Evolutionary conservation across 331 rosid species (phyloP), one percentile per base, ranked within the genome.

Genomic region (Malus hybrid): DNA sequence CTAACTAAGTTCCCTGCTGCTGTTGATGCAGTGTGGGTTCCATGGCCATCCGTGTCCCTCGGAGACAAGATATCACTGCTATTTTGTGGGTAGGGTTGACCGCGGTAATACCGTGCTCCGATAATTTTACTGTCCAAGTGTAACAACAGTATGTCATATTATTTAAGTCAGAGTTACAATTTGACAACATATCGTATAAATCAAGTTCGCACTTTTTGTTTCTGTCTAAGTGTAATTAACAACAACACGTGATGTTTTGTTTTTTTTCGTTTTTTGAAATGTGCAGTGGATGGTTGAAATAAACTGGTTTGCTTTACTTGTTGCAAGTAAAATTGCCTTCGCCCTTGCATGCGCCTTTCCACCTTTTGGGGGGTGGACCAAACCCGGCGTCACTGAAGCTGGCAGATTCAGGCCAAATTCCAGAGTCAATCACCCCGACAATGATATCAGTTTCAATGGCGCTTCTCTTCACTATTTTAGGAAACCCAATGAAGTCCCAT

Each of bases 401-500:
- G 9, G 77, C 31, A 8, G 90, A 82, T 65, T 87, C 87, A 2
- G 88, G 94, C 94, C 88, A 89, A 29, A 85, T 63, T 29, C 94
- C 87, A 3, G 79, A 6, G 62, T 89, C 91, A 6, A 87, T 16
- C 52, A 87, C 50, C 67, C 85, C 88, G 2, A 89, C 16, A 42
- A 87, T 54, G 77, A 87, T n/a, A 16, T 89, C 59, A 27, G 78
- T 76, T 70, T 85, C 84, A 3, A 52, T 3, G 0, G 16, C 10
- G 6, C 62, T 34, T 87, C 85, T 82, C 0, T 4, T 0, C 3
- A 55, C 81, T n/a, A 75, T 63, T 13, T 67, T 22, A 4, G 88
- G 74, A 42, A 87, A 79, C 16, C 94, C 94, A 57, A 87, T 42
- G 72, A 87, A 89, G 67, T 89, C 85, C 93, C 91, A 89, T 44